Evolutionary conservation across 768 basidiomycete genomes (phyloP).

Genomic region (Coprinopsis cinerea): DNA sequence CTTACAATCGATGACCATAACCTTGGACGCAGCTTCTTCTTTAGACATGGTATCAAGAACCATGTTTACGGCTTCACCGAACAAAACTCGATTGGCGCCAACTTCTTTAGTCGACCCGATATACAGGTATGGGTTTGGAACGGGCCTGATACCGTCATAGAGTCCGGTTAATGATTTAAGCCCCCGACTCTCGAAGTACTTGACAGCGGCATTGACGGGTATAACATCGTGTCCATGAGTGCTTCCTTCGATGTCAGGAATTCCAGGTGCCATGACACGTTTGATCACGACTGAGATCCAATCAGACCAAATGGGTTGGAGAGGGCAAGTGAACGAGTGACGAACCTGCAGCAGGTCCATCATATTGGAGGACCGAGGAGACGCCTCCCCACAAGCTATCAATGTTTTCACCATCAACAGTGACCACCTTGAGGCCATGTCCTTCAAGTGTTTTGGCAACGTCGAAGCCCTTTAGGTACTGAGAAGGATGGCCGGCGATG

Average conservation of each 20-base stretch:
- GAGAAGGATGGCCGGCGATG: slow-evolving; percentile 85
- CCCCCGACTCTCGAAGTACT: slow-evolving; percentile 64
- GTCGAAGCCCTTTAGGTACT: slow-evolving; percentile 78
- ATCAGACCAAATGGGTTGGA: background rate
- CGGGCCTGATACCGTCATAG: slow-evolving; percentile 60
- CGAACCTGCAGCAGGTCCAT: slow-evolving; percentile 78
- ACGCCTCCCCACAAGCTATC: slow-evolving; percentile 72
- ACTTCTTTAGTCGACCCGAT: slow-evolving; percentile 67
- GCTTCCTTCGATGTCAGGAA: slow-evolving; percentile 73
- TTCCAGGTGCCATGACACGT: slow-evolving; percentile 60
- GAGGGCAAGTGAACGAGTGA: background rate
- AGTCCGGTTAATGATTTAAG: slow-evolving; percentile 49
- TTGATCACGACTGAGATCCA: slow-evolving; percentile 51
- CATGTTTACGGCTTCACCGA: slow-evolving; percentile 77
- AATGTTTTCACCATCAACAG: slow-evolving; percentile 72
- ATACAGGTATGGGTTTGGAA: slow-evolving; percentile 50
- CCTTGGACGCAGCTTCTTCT: slow-evolving; percentile 72
- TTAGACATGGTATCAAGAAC: slow-evolving; percentile 72
- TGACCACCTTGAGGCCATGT: slow-evolving; percentile 74
- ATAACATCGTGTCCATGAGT: slow-evolving; percentile 83
- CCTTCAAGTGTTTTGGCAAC: slow-evolving; percentile 68
- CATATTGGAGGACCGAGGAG: slow-evolving; percentile 42
- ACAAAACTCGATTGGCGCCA: slow-evolving; percentile 76
- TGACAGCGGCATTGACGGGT: slow-evolving; percentile 72
- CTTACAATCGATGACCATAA: slow-evolving; percentile 84